Base-by-base conservation (phyloP, 1,284 basidiomycete species). In the Meripilus lineatus region DNA sequence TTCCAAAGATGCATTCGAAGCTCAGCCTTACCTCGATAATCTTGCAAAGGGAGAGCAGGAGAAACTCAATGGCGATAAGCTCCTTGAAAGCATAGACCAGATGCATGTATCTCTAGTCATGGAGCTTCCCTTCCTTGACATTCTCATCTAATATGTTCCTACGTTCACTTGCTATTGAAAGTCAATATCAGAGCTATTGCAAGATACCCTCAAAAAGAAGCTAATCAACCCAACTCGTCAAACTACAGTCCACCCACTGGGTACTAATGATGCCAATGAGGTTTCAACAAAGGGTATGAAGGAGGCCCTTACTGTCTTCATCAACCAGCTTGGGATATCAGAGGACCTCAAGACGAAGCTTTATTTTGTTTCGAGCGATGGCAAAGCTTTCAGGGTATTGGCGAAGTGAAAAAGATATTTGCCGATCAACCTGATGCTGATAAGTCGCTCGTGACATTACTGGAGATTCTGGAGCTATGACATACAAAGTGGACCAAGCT, bases 401-500 rank as follows among this genome's bases (percentile, higher is more conserved):
- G 44, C 10, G 46, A 33, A n/a, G n/a, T n/a, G n/a, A n/a, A n/a
- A n/a, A n/a, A n/a, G n/a, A n/a, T n/a, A n/a, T n/a, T n/a, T n/a
- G n/a, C n/a, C n/a, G n/a, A n/a, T n/a, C n/a, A n/a, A n/a, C n/a
- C n/a, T n/a, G n/a, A n/a, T n/a, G n/a, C n/a, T n/a, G n/a, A n/a
- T n/a, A n/a, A n/a, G n/a, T n/a, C n/a, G n/a, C n/a, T n/a, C n/a
- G n/a, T n/a, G n/a, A n/a, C 44, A 30, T 10, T 48, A 13, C 26
- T 46, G 1, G 33, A 47, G 8, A 41, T 52, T 3, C 36, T 51
- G 1, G 50, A 50, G 33, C 35, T 54, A 1, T 56, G 50, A 47
- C 54, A 56, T 32, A 52, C 46, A n/a, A 50, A 54, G 37, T 50
- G 50, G 47, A 52, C 49, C 0, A 47, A 47, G 21, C 42, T 53